Evolutionary conservation across 2,329 filamentous ascomycete species (phyloP).

Genomic region (Ascochyta fabae): DNA sequence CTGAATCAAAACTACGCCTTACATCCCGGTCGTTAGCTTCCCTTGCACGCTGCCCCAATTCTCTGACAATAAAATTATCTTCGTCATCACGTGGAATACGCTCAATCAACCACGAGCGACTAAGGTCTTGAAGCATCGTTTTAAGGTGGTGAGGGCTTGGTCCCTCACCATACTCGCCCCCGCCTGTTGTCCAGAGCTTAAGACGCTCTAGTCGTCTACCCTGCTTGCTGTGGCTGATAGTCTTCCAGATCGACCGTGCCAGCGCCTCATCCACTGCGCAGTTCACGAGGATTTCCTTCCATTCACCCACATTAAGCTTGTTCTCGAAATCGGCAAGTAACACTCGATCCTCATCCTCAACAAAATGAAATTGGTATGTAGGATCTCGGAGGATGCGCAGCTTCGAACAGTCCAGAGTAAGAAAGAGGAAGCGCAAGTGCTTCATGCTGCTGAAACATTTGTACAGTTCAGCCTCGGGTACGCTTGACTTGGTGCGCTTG

Average conservation of each 20-base stretch:
- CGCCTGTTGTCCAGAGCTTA: slow-evolving; percentile 25
- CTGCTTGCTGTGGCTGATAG: slow-evolving; percentile 19
- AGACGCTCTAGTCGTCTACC: slow-evolving; percentile 24
- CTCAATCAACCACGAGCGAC: too few relatives aligned
- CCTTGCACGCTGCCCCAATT: slow-evolving; percentile 22
- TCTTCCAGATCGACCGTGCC: slow-evolving; percentile 27
- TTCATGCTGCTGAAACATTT: slow-evolving; percentile 23
- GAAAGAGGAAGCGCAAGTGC: slow-evolving; percentile 20
- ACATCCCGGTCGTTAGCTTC: slow-evolving; percentile 3
- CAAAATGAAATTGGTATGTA: slow-evolving; percentile 18
- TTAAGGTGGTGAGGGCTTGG: background rate
- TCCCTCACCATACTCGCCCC: slow-evolving; percentile 12
- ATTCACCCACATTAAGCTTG: slow-evolving; percentile 10
- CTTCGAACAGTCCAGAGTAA: slow-evolving; percentile 24
- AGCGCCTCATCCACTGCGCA: slow-evolving; percentile 31
- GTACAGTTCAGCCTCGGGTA: slow-evolving; percentile 24
- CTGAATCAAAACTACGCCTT: background rate
- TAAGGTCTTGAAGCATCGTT: slow-evolving; percentile 2
- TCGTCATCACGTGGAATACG: too few relatives aligned
- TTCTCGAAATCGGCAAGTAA: background rate
- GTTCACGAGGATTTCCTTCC: slow-evolving; percentile 26
- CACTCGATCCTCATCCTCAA: slow-evolving; percentile 14
- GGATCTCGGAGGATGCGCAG: slow-evolving; percentile 19
- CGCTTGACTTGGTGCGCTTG: slow-evolving; percentile 25
- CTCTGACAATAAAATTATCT: slow-evolving; percentile 14